These are phyloP conservation scores for Metschnikowia orientalis DNA, from an alignment of 805 yeast genomes.

Conservation along the genomic window DNA sequence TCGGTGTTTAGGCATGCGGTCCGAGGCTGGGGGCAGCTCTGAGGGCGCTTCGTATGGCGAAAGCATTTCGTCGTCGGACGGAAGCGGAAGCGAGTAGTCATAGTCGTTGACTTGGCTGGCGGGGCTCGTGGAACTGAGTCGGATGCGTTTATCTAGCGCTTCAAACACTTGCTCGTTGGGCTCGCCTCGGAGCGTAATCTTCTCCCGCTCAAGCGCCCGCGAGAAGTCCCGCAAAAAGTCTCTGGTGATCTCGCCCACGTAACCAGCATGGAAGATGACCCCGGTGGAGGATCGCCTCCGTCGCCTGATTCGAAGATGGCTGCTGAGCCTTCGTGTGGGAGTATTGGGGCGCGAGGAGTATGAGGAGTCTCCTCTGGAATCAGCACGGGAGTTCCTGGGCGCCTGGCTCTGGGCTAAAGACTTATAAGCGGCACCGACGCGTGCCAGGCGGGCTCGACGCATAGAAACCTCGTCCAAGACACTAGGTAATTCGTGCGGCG, in stretches of 20 bases:
- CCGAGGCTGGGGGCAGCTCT: slow-evolving; percentile 1
- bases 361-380: slow-evolving; percentile 4
- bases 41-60: not conserved
- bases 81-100: slow-evolving; percentile 29
- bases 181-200: slow-evolving; percentile 12
- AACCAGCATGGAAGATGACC: slow-evolving; percentile 25
- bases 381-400: not conserved
- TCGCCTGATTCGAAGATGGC: slow-evolving; percentile 13
- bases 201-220: slow-evolving; percentile 23
- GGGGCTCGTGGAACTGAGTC: slow-evolving; percentile 12
- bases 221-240: slow-evolving; percentile 36
- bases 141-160: slow-evolving; percentile 13
- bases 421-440: not conserved
- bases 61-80: slow-evolving; percentile 18
- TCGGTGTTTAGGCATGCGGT: slow-evolving; percentile 9
- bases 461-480: slow-evolving; percentile 12
- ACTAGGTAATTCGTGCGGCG: slow-evolving; percentile 22
- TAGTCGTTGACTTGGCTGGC: slow-evolving; percentile 15
- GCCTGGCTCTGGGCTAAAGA: not conserved
- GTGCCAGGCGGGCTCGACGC: slow-evolving; percentile 3
- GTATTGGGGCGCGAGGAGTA: slow-evolving; percentile 8
- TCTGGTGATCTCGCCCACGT: slow-evolving; percentile 35
- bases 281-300: slow-evolving; percentile 18
- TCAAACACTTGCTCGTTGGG: slow-evolving; percentile 10
- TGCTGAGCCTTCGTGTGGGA: slow-evolving; percentile 14